Evolutionary conservation across 495 filamentous ascomycete genomes (phyloP).

Genomic region (Penicillium lividum): DNA sequence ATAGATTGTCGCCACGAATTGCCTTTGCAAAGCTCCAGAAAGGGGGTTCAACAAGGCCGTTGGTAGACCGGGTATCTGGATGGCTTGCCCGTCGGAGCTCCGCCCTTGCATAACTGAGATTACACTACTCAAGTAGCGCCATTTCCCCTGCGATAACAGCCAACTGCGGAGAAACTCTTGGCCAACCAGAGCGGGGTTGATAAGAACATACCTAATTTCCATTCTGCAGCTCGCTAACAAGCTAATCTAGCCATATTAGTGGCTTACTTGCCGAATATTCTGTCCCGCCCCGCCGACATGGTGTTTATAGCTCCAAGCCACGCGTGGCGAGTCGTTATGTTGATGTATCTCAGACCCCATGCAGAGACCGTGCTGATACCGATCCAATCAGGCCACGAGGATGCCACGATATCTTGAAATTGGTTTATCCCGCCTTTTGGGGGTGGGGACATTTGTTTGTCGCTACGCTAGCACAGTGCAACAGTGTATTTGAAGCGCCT

Average conservation of each 20-base stretch:
- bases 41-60: neutral
- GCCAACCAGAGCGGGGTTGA: neutral
- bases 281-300: constrained; percentile 1
- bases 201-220: neutral
- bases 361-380: constrained; percentile 6
- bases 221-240: neutral
- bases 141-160: constrained; percentile 14
- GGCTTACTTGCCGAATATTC: constrained; percentile 12
- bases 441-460: constrained; percentile 9
- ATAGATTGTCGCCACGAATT: neutral
- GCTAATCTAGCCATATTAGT: constrained; percentile 8
- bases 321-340: neutral
- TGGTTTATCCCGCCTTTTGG: neutral
- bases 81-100: constrained; percentile 19
- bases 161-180: neutral
- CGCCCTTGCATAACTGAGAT: constrained; percentile 15
- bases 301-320: constrained; percentile 16
- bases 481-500: neutral
- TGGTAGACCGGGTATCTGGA: constrained; percentile 3
- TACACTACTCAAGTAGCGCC: constrained; percentile 5
- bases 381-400: constrained; percentile 13
- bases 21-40: neutral
- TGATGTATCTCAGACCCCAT: constrained; percentile 10
- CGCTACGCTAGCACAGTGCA: constrained; percentile 2
- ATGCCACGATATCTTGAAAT: neutral